Conservation (phyloP, 192 early-diverging fungal species). For the Irineochytrium annulatum region DNA sequence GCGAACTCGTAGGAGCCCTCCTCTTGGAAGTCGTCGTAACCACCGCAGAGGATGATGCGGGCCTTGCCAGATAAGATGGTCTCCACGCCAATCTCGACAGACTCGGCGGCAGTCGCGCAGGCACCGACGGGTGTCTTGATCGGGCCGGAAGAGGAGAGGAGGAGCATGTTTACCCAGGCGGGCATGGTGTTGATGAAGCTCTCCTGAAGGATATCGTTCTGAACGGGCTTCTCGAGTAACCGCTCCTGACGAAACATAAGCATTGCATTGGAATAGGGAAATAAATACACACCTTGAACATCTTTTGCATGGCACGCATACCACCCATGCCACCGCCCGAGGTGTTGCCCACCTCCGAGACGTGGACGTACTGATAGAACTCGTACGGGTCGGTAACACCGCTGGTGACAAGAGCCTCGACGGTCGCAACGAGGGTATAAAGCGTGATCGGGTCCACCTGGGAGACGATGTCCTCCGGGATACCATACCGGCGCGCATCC, state of each 20-base stretch:
- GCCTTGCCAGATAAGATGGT: slow-evolving; percentile 87
- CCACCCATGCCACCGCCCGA: slow-evolving; percentile 89
- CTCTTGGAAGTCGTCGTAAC: slow-evolving; percentile 89
- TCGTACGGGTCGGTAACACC: slow-evolving; percentile 97
- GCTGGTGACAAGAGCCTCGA: slow-evolving; percentile 83
- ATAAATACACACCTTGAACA: slow-evolving; percentile 54
- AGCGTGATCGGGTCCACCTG: slow-evolving; percentile 92
- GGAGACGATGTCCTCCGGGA: slow-evolving; percentile 81
- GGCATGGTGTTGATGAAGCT: slow-evolving; percentile 93
- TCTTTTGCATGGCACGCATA: slow-evolving; percentile 66
- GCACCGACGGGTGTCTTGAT: slow-evolving; percentile 93
- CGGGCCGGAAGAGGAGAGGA: slow-evolving; percentile 87
- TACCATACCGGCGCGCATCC: slow-evolving; percentile 86
- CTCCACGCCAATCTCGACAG: slow-evolving; percentile 87
- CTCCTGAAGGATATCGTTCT: slow-evolving; percentile 92
- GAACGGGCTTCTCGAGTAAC: slow-evolving; percentile 72
- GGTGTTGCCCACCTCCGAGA: slow-evolving; percentile 88
- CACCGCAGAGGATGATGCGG: slow-evolving; percentile 89
- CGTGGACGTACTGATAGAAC: slow-evolving; percentile 94
- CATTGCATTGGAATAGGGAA: not conserved
- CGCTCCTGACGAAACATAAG: slow-evolving; percentile 49
- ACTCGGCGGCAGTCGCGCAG: slow-evolving; percentile 88
- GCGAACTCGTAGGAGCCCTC: slow-evolving; percentile 93
- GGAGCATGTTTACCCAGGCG: slow-evolving; percentile 95
- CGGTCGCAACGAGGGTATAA: slow-evolving; percentile 84